Base-by-base conservation (phyloP, 2,329 filamentous ascomycete species). In the Pseudogymnoascus pannorum region DNA sequence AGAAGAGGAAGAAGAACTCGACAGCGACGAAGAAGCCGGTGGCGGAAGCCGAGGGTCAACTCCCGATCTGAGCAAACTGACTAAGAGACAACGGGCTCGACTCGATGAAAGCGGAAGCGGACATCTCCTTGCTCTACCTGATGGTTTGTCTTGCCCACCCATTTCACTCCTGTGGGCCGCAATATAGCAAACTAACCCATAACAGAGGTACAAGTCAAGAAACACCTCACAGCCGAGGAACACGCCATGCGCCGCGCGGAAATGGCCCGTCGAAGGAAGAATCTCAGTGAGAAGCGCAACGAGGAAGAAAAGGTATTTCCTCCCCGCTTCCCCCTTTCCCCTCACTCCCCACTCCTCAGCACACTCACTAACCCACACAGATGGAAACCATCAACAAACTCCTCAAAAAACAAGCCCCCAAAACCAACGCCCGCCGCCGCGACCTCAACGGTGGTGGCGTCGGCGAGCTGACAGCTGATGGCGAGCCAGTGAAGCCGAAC, bases 331-430 rank as follows among this genome's bases (percentile, higher is more conserved):
- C n/a, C 12, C 31, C 24, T 31, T 38, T 51, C 38, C 42, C 29
- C 24, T 33, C 9, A 7, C 20, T 14, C n/a, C 9, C 5, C 42
- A 16, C 22, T 48, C n/a, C n/a, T n/a, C n/a, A n/a, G n/a, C n/a
- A n/a, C n/a, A n/a, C n/a, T n/a, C n/a, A 35, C 26, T 33, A 29
- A 18, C 7, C 38, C 33, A 63, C 14, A 16, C 59, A 92, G 89
- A 90, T 91, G 83, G 90, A 93, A 78, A 94, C 90, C 0, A 93
- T 94, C 81, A 92, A 94, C 78, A 92, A 92, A 69, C 84, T 94
- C 1, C 84, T 94, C 59, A 92, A 92, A 74, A 92, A 92, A 72
- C 90, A 92, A 72, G 88, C 89, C 1, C 87, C 89, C 22, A 92
- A 93, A 74, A 84, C 84, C 61, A 87, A 82, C 66, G 77, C 79